Evolutionary conservation across 2,329 filamentous ascomycete species (phyloP), one percentile per base, ranked within the genome.

Genomic region (Venturia nashicola): DNA sequence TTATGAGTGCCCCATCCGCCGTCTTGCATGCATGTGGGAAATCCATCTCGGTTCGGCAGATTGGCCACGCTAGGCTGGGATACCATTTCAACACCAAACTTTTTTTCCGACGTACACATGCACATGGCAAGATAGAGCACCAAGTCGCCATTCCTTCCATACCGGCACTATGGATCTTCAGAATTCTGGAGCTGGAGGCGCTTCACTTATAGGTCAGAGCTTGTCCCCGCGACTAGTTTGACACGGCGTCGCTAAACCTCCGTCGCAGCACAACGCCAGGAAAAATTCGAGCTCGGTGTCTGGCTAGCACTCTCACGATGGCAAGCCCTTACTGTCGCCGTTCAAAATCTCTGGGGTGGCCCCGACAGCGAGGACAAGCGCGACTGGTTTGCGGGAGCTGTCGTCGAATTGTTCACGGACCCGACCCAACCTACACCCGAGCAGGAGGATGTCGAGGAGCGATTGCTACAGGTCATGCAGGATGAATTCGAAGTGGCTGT

Each of bases 401-500:
- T 97, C 62, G 88, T 87, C 65, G 90, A 96, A 34, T 84, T 96
- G 67, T 88, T 97, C 69, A 68, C 67, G 20, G 75, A 79, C 12
- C 76, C 79, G 14, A 60, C 59, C 39, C 32, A 46, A 11, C 7
- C 44, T n/a, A 36, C 46, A 32, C 46, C 61, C 18, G 89, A 96
- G 69, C 78, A 83, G 20, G 85, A 88, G 67, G 91, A 97, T 69
- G 79, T 97, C 54, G 93, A 97, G 78, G 83, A 87, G 48, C 86
- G 95, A 61, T 80, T 97, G 59, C 79, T 96, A 59, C 90, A 97
- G 71, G 86, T 96, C 66, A 94, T 97, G 88, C 83, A 89, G 67
- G 94, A 97, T 77, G 94, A 99, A 76, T 99, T 97, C 71, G 91
- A 96, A 71, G 88, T 94, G 64, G 87, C 90, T 64, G 84, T 97